Conservation (phyloP, 2,329 filamentous ascomycete species). For the Polychaeton citri region DNA sequence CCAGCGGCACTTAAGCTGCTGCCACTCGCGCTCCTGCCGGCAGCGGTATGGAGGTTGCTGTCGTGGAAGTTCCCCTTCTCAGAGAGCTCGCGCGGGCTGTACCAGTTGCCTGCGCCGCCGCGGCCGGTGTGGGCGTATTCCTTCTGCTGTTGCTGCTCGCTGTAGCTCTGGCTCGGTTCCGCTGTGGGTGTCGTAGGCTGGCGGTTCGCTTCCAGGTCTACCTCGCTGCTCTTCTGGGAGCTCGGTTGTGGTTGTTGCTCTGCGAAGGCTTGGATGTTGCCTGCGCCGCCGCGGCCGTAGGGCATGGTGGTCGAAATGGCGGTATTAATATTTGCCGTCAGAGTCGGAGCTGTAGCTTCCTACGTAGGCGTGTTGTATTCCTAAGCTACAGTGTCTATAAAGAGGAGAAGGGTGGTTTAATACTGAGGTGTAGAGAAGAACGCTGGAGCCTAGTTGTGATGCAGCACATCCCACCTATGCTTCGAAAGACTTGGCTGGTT, state of each 20-base stretch:
- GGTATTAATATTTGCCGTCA: too few relatives aligned
- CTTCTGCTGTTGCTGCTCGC: constrained; percentile 15
- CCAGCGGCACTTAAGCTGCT: not conserved
- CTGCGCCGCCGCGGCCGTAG: constrained; percentile 31
- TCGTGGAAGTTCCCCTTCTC: constrained; percentile 25
- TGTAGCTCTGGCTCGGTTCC: constrained; percentile 4
- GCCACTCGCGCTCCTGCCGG: constrained; percentile 4
- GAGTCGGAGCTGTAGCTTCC: too few relatives aligned
- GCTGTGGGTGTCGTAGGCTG: constrained; percentile 7
- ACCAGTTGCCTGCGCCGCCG: constrained; percentile 35
- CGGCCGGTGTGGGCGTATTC: constrained; percentile 30
- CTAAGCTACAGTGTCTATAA: too few relatives aligned
- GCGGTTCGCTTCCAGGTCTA: constrained; percentile 27
- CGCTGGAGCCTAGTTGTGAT: too few relatives aligned
- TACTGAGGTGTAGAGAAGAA: too few relatives aligned
- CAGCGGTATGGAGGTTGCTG: constrained; percentile 2
- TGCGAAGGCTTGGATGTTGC: constrained; percentile 25
- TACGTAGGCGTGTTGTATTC: too few relatives aligned
- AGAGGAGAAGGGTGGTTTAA: too few relatives aligned
- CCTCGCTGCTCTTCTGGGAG: not conserved
- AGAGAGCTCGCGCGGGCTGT: constrained; percentile 26
- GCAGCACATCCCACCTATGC: too few relatives aligned
- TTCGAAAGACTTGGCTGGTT: too few relatives aligned
- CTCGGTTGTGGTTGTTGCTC: constrained; percentile 6
- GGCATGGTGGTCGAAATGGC: not conserved